phyloP scores from a whole-genome alignment of 352 stramenopile genomes.

The Globisporangium iwayamae region DNA sequence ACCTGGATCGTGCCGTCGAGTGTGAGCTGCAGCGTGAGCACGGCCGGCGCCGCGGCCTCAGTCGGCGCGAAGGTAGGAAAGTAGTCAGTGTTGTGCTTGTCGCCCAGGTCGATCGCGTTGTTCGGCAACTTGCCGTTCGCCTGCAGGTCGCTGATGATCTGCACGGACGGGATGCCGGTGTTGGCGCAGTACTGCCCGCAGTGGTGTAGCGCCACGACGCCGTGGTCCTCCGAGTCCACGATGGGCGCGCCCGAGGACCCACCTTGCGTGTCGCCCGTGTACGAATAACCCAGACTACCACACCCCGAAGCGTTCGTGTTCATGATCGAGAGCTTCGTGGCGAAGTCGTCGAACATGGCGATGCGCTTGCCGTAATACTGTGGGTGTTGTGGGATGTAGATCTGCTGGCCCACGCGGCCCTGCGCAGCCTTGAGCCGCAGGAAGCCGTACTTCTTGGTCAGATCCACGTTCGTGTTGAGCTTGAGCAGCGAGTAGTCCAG shows the following conservation, averaged over 20 bases:
- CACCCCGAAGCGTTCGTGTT: slow-evolving; percentile 34
- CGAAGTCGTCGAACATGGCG: slow-evolving; percentile 22
- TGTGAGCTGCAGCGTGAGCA: slow-evolving; percentile 19
- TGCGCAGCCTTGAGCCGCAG: slow-evolving; percentile 38
- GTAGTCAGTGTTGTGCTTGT: slow-evolving; percentile 32
- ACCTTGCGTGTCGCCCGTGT: slow-evolving; percentile 62
- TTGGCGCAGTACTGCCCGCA: slow-evolving; percentile 60
- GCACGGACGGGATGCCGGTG: slow-evolving; percentile 41
- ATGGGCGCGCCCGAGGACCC: slow-evolving; percentile 65
- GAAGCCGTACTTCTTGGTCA: slow-evolving; percentile 53
- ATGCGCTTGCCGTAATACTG: slow-evolving; percentile 30
- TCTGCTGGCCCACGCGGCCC: slow-evolving; percentile 12
- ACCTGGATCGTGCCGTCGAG: slow-evolving; percentile 34
- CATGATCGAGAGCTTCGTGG: slow-evolving; percentile 32
- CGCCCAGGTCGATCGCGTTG: slow-evolving; percentile 32
- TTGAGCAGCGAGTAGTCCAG: slow-evolving; percentile 69
- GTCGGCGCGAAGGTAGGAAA: slow-evolving; percentile 41
- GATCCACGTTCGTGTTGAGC: slow-evolving; percentile 28
- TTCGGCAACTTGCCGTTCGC: slow-evolving; percentile 22
- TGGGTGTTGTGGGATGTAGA: slow-evolving; percentile 33
- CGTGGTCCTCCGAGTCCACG: slow-evolving; percentile 42
- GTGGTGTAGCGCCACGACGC: slow-evolving; percentile 67
- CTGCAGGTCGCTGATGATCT: slow-evolving; percentile 43
- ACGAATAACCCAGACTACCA: slow-evolving; percentile 35
- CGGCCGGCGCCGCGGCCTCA: slow-evolving; percentile 10